Percentiles rank a stretch among this genome's conserved stretches.
Conservation (phyloP, 2,329 filamentous ascomycete species). For the Exutisphaerella laricina region DNA sequence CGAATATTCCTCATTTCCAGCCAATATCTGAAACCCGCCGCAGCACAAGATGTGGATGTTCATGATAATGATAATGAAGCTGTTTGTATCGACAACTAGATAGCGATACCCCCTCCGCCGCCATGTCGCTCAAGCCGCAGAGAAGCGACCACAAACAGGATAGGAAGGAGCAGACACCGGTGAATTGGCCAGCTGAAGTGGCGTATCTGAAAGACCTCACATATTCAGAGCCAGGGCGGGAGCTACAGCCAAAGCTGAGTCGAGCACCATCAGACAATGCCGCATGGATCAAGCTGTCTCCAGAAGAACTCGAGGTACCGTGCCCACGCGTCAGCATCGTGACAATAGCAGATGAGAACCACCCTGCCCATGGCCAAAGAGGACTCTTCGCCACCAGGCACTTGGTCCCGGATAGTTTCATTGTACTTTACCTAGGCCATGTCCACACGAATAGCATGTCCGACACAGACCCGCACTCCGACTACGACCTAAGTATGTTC, state of each 20-base stretch:
- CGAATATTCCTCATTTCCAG: too few relatives aligned
- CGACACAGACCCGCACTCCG: conserved; percentile 41
- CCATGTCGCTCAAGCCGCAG: too few relatives aligned
- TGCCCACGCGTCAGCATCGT: conserved; percentile 39
- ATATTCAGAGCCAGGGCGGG: conserved; percentile 27
- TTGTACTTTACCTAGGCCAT: conserved; percentile 47
- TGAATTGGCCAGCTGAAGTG: conserved; percentile 16
- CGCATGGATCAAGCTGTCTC: conserved; percentile 22
- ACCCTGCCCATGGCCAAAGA: conserved; percentile 46
- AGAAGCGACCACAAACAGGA: not conserved
- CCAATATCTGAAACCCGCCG: too few relatives aligned
- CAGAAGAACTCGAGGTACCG: conserved; percentile 25
- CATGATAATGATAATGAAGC: too few relatives aligned
- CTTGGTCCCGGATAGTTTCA: conserved; percentile 42
- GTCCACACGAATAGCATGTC: conserved; percentile 42
- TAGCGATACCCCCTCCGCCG: too few relatives aligned
- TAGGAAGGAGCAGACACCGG: not conserved
- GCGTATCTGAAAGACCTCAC: conserved; percentile 30
- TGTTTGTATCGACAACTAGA: too few relatives aligned
- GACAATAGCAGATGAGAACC: conserved; percentile 36
- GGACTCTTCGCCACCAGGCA: conserved; percentile 45
- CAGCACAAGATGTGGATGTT: too few relatives aligned
- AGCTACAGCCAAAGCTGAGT: conserved; percentile 25
- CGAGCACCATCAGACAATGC: conserved; percentile 23
- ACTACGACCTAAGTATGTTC: conserved; percentile 45